Evolutionary conservation across 495 filamentous ascomycete genomes (phyloP).

Genomic region (Filosporella fistucella): DNA sequence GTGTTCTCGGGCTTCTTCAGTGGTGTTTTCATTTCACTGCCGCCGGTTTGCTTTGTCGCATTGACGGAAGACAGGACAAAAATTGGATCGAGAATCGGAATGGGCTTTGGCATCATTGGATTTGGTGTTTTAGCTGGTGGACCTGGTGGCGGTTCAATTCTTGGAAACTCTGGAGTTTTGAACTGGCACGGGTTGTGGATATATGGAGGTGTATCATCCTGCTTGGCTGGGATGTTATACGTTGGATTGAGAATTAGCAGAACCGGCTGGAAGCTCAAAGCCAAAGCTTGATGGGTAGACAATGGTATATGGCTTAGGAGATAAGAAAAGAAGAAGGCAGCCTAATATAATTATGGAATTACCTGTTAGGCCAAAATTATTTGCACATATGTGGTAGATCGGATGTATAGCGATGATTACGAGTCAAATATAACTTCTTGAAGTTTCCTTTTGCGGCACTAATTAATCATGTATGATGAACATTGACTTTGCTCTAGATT

Average conservation of each 20-base stretch:
- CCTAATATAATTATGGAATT: no score
- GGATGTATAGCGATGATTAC: no score
- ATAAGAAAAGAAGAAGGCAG: no score
- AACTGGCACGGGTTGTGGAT: conserved; percentile 1
- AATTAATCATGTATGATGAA: no score
- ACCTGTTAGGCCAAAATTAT: no score
- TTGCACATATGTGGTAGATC: no score
- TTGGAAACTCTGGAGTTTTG: background rate
- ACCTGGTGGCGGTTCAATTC: background rate
- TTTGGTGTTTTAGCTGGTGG: conserved; percentile 59
- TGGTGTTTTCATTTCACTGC: conserved; percentile 52
- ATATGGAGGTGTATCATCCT: background rate
- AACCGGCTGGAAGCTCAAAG: background rate
- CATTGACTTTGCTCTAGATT: no score
- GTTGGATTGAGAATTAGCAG: background rate
- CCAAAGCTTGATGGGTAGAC: conserved; percentile 1
- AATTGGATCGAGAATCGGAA: conserved; percentile 68
- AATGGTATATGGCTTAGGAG: no score
- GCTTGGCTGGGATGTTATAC: background rate
- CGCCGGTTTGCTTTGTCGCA: conserved; percentile 24
- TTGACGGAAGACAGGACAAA: conserved; percentile 62
- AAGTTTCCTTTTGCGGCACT: no score
- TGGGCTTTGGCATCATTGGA: conserved; percentile 67
- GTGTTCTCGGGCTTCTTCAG: conserved; percentile 49
- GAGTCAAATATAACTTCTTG: no score